Evolutionary conservation across 208 protist genomes (phyloP), one percentile per base, ranked within the genome.

Genomic region (Leishmania braziliensis): DNA sequence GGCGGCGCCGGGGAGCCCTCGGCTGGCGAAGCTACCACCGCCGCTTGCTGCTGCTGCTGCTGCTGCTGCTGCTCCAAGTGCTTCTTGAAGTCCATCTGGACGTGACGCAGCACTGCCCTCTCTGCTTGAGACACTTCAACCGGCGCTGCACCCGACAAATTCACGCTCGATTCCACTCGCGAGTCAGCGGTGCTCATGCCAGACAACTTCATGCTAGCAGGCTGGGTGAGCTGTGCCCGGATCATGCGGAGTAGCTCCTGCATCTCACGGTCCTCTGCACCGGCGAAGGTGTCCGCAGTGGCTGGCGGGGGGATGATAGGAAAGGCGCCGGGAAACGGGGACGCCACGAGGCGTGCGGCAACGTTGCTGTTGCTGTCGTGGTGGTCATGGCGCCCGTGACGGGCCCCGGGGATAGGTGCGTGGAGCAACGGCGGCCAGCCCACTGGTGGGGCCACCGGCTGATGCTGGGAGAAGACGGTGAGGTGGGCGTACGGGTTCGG

Each of bases 41-140:
- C 56, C 66, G 23, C 43, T 43, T 33, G 33, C 39, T 75, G 76
- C 62, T 79, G 60, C 51, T 77, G 39, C 62, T 79, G 60, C 51
- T 77, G 39, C 33, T 78, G 80, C 69, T 78, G 83, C 54, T 84
- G 71, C 77, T 83, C 75, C 70, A 75, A 39, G 70, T 81, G 83
- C 51, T 84, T 72, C 48, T 87, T 84, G 71, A 92, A 92, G 63
- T 83, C 84, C 73, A 89, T 68, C 79, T 90, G 89, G 18, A 95
- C 74, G 39, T 84, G 86, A 14, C 87, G 88, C 75, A 95, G 79
- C 12, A 88, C 75, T 33, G 87, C 83, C 8, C 91, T 86, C 68
- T 95, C 89, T 5, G 84, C 84, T 53, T 89, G 81, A n/a, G 84
- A 90, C 46, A 95, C 86, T 20, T 87, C 89, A 18, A 95, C 91